Evolutionary conservation across 306 rosid genomes (phyloP).

Genomic region (Medicago lupulina): DNA sequence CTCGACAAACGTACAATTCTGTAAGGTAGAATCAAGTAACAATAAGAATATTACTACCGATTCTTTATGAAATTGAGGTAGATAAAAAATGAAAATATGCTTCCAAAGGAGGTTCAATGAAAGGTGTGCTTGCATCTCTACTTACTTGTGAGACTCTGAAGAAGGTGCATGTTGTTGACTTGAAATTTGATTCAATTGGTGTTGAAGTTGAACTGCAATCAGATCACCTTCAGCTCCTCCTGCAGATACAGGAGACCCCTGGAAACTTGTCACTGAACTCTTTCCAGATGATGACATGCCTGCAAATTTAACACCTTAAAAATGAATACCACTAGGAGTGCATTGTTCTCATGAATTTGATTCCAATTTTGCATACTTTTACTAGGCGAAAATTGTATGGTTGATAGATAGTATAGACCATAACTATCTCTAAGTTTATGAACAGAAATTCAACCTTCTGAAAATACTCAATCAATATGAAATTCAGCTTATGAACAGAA

Average conservation of each 20-base stretch:
- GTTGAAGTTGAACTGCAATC: slow-evolving; percentile 62
- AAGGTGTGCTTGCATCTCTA: slow-evolving; percentile 22
- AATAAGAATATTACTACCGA: slow-evolving; percentile 30
- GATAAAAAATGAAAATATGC: slow-evolving; percentile 16
- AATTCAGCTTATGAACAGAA: background rate
- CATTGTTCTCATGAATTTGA: background rate
- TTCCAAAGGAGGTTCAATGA: slow-evolving; percentile 20
- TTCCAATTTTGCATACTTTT: no score
- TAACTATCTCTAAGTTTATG: no score
- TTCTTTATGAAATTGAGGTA: background rate
- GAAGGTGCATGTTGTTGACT: slow-evolving; percentile 53
- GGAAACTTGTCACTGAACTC: slow-evolving; percentile 51
- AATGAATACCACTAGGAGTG: background rate
- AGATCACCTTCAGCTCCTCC: slow-evolving; percentile 50
- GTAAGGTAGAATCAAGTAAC: slow-evolving; percentile 47
- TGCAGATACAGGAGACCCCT: slow-evolving; percentile 64
- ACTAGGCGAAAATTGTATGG: background rate
- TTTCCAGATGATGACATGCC: slow-evolving; percentile 66
- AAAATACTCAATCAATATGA: slow-evolving; percentile 23
- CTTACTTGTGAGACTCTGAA: slow-evolving; percentile 71
- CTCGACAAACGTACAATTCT: slow-evolving; percentile 57
- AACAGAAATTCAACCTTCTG: slow-evolving; percentile 3
- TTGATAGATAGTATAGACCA: no score
- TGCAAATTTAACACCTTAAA: slow-evolving; percentile 44
- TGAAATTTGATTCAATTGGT: slow-evolving; percentile 60